Evolutionary conservation across 1,284 basidiomycete genomes (phyloP), one percentile per base, ranked within the genome.

Genomic region (Trichosporon inkin): DNA sequence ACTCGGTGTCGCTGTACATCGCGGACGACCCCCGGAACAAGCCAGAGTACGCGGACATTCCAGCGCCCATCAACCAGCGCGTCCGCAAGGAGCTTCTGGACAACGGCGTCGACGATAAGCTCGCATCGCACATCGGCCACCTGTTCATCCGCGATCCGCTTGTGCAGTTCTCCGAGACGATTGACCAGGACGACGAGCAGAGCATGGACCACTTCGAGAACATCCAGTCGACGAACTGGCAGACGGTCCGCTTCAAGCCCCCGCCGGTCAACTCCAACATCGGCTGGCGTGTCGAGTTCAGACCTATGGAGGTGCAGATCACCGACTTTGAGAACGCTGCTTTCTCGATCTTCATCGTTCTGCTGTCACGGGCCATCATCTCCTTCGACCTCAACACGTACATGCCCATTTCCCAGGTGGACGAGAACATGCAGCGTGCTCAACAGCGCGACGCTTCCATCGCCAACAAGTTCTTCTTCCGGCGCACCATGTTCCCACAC

Each of bases 251-350:
- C 34, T 99, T 99, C 84, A 99, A 99, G 78, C 96, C 96, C 6
- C 96, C 96, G 7, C 92, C 93, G 34, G 87, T 89, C 1, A 87
- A 90, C 60, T 92, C 92, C 1, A 76, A 85, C 17, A 98, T 99
- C 61, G 96, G 96, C 28, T 99, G 96, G 96, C 84, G 96, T 44
- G 94, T 99, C 17, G 96, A 99, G 77, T 99, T 99, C 80, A 84
- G 96, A 54, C 91, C 89, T 70, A 99, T 99, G 96, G 96, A 99
- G 77, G 92, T 99, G 2, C 96, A 99, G 75, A 85, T 96, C 71
- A 99, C 96, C 19, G 96, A 99, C 80, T 99, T 94, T 75, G 96
- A 99, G 81, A 99, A 99, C 75, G 96, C 96, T 0, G 94, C 96
- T 1, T 97, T 93, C 74, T 86, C 90, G 32, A 85, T 98, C 47